phyloP scores from a whole-genome alignment of 140 eudicot species.

The Oenanthe javanica region DNA sequence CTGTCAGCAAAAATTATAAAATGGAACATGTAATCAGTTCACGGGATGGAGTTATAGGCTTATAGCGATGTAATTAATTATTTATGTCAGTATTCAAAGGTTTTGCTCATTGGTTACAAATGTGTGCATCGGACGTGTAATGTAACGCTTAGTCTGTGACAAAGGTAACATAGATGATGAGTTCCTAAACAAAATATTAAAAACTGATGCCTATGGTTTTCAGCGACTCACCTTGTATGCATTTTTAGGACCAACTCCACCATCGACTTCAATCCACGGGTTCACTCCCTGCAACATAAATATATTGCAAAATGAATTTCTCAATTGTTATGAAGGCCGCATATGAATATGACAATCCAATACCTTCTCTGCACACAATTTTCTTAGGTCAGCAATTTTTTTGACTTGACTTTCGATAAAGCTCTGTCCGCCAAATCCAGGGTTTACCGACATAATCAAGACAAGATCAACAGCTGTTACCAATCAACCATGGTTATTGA shows the following conservation, averaged over 20 bases:
- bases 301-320: not conserved
- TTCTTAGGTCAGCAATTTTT: conserved; percentile 83
- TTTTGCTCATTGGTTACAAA: no score
- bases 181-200: not conserved
- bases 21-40: not conserved
- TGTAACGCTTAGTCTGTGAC: not conserved
- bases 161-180: not conserved
- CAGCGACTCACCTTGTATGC: conserved; percentile 58
- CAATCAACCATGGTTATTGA: conserved; percentile 1
- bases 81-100: no score
- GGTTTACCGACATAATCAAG: conserved; percentile 91
- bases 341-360: conserved; percentile 6
- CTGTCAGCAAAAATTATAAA: conserved; percentile 21
- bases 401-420: conserved; percentile 95
- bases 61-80: not conserved
- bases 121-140: not conserved
- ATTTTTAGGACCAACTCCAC: conserved; percentile 82
- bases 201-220: not conserved
- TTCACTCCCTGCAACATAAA: conserved; percentile 58
- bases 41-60: not conserved
- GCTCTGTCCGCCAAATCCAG: conserved; percentile 98
- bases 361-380: conserved; percentile 80
- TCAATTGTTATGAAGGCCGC: not conserved
- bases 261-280: conserved; percentile 98
- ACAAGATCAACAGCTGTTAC: conserved; percentile 76